A percentile compares a stretch with the other conserved stretches of the same genome.
phyloP scores from a whole-genome alignment of 495 filamentous ascomycete genomes.

The Glonium stellatum region DNA sequence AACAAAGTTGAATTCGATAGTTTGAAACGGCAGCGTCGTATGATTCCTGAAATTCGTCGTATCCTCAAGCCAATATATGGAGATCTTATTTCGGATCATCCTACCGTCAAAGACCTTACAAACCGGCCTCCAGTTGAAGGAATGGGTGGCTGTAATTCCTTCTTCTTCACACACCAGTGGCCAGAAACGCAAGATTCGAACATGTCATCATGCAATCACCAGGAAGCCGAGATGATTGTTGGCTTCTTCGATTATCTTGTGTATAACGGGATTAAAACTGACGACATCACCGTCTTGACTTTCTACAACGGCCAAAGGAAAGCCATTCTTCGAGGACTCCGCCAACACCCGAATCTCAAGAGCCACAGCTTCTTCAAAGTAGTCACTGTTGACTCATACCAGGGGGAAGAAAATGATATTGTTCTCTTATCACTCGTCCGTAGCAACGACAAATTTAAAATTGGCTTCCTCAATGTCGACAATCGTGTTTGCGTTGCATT shows the following conservation, averaged over 20 bases:
- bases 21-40: slow-evolving; percentile 58
- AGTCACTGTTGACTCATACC: slow-evolving; percentile 83
- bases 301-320: slow-evolving; percentile 84
- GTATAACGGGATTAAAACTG: slow-evolving; percentile 51
- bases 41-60: slow-evolving; percentile 64
- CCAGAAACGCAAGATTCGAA: slow-evolving; percentile 58
- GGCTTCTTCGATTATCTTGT: slow-evolving; percentile 66
- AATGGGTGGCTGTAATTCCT: slow-evolving; percentile 65
- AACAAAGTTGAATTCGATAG: slow-evolving; percentile 59
- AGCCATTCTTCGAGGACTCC: slow-evolving; percentile 49
- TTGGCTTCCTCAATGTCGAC: slow-evolving; percentile 66
- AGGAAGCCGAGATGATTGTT: slow-evolving; percentile 73
- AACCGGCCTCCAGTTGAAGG: slow-evolving; percentile 60
- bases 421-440: slow-evolving; percentile 79
- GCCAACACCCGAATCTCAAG: slow-evolving; percentile 44
- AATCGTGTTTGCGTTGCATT: slow-evolving; percentile 85
- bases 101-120: slow-evolving; percentile 45
- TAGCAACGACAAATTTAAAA: slow-evolving; percentile 48
- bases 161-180: slow-evolving; percentile 67
- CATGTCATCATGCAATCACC: slow-evolving; percentile 62
- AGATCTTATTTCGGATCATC: slow-evolving; percentile 58
- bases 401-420: slow-evolving; percentile 90
- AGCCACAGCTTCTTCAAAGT: slow-evolving; percentile 53
- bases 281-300: slow-evolving; percentile 75
- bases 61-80: slow-evolving; percentile 63